These are phyloP conservation scores for Cephalotrichum gorgonifer DNA, from an alignment of 2,329 filamentous ascomycete species.

Conservation along the genomic window DNA sequence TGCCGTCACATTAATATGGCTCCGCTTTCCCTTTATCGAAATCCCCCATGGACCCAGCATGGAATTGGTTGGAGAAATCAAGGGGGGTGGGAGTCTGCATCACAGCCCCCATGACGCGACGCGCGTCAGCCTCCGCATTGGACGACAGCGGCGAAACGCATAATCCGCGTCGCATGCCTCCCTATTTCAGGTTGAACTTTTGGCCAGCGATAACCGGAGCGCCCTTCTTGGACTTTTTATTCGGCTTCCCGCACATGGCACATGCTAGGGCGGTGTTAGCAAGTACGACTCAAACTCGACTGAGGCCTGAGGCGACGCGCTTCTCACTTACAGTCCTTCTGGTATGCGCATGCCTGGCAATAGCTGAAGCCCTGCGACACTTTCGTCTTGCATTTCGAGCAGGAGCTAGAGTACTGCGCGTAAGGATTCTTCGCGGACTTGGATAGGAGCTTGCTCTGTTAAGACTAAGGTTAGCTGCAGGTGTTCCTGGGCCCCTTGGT, in stretches of 20 bases:
- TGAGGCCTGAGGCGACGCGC: background rate
- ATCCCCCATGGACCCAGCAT: too few relatives aligned
- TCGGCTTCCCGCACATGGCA: conserved; percentile 53
- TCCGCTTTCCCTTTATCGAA: too few relatives aligned
- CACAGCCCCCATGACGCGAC: too few relatives aligned
- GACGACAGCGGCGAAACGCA: too few relatives aligned
- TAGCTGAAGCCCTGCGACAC: conserved; percentile 49
- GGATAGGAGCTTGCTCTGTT: conserved; percentile 52
- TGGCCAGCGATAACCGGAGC: conserved; percentile 47
- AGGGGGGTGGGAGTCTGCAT: background rate
- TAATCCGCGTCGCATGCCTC: too few relatives aligned
- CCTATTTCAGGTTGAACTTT: conserved; percentile 52
- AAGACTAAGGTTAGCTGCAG: background rate
- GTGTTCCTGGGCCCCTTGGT: background rate
- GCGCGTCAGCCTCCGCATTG: too few relatives aligned
- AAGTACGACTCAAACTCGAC: background rate
- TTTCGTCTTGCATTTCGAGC: conserved; percentile 52
- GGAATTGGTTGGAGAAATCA: too few relatives aligned
- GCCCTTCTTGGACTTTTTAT: conserved; percentile 35
- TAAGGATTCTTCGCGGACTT: conserved; percentile 57
- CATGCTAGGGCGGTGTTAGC: conserved; percentile 33
- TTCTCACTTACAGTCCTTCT: conserved; percentile 40
- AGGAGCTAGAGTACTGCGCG: conserved; percentile 51
- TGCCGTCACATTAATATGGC: too few relatives aligned
- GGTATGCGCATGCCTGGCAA: conserved; percentile 54